Base-by-base conservation (phyloP, 306 rosid species). In the Cercis canadensis region DNA sequence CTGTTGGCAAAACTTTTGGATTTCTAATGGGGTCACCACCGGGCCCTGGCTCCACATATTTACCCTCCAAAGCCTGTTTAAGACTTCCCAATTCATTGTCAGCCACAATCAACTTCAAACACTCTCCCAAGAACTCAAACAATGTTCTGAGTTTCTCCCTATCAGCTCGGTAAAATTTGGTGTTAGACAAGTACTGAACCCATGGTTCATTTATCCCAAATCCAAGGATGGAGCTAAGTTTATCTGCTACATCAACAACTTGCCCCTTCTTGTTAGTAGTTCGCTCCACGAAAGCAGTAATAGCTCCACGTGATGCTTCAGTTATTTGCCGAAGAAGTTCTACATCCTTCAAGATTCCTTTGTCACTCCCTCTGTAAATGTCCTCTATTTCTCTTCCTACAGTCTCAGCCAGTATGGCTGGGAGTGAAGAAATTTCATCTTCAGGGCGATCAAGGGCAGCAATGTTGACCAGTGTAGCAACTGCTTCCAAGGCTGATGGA, bases 21-120 rank as follows among this genome's bases (percentile, higher is more conserved):
- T 93, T 93, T 58, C 96, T 85, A 14, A 93, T 93, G 1, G 99
- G 99, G 75, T 95, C 99, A 8, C 99, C 99, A 51, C 99, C 99
- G 13, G 99, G 99, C 31, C 99, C 99, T 14, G 97, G 97, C 88
- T 89, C 97, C 8, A 95, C 97, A 58, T 62, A 95, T 53, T 95
- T 89, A 43, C 99, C 99, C 78, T 91, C 96, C 86, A 95, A 85
- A 57, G 99, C 99, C 82, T 95, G 99, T 79, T 89, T 95, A 80
- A 95, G 64, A 70, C 99, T 91, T 44, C 99, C 97, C 70, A 94
- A 52, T 81, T 95, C 99, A 62, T 95, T 95, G 74, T 95, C 92
- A 15, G 92, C 94, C 53, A 95, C 99, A 36, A 95, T 55, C 49
- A 91, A 84, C 87, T 77, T 95, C 87, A 95, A 77, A 79, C 99